A percentile compares a stretch with the other conserved stretches of the same genome.
phyloP scores from a whole-genome alignment of 2,329 filamentous ascomycete genomes.

The Colletotrichum falcatum region DNA sequence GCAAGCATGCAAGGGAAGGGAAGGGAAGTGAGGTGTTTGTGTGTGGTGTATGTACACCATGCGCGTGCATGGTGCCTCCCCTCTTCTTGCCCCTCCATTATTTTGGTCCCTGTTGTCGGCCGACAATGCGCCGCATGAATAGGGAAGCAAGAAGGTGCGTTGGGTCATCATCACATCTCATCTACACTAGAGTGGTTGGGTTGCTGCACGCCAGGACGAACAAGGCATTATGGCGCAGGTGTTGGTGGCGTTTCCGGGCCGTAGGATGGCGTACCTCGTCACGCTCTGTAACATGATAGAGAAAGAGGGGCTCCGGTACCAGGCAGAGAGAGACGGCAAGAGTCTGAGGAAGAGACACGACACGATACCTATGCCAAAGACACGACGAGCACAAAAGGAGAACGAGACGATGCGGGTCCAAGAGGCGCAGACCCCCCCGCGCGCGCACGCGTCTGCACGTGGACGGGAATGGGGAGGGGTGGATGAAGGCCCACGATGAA shows the following conservation, averaged over 20 bases:
- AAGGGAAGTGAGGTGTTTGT: not conserved
- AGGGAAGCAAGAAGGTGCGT: constrained; percentile 25
- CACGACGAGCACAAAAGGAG: constrained; percentile 5
- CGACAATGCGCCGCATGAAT: constrained; percentile 19
- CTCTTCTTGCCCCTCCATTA: not conserved
- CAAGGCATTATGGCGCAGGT: constrained; percentile 27
- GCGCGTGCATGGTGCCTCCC: not conserved
- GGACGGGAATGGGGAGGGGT: not conserved
- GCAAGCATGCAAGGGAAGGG: constrained; percentile 31
- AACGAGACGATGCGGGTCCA: not conserved
- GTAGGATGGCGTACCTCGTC: not conserved
- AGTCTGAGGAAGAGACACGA: constrained; percentile 29
- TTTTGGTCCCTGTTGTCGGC: constrained; percentile 14
- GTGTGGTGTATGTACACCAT: not conserved
- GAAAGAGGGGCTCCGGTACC: not conserved
- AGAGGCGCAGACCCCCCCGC: constrained; percentile 11
- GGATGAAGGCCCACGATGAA: not conserved
- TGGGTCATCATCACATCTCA: constrained; percentile 20
- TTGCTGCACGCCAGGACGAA: constrained; percentile 24
- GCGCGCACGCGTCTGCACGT: not conserved
- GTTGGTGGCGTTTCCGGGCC: constrained; percentile 13
- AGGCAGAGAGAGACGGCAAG: constrained; percentile 25
- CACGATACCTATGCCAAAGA: constrained; percentile 1
- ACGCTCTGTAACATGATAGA: not conserved
- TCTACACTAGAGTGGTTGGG: constrained; percentile 22